Evolutionary conservation across 108 stramenopile genomes (phyloP), one percentile per base, ranked within the genome.

Genomic region (Skeletonema costatum): DNA sequence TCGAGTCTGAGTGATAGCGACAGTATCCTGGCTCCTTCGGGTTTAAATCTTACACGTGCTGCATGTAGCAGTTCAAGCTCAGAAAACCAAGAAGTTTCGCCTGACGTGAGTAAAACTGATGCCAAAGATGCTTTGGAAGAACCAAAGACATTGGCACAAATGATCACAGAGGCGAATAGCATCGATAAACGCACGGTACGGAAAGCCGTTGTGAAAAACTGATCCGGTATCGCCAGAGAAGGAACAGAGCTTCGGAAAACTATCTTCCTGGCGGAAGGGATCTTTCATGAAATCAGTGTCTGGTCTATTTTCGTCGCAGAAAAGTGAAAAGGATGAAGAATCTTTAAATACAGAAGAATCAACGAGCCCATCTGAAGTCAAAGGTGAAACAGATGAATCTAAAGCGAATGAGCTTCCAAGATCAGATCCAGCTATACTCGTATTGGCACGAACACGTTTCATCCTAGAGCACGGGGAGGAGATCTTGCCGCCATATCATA

Each of bases 401-500:
- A 25, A 10, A 46, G 3, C 70, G 11, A 50, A 33, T 21, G 73
- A 74, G 30, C 78, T 82, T 19, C 77, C 82, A 2, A 80, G 81
- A 60, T 89, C 84, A 60, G 85, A 86, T 60, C 82, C 85, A 38
- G 16, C 74, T n/a, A 32, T 51, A 5, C 65, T 87, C 19, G 86
- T 89, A 8, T 74, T 86, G 31, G 78, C 81, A 29, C 81, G 88
- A 12, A 86, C 84, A 30, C 53, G 69, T 44, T 89, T 87, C 46
- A 60, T 89, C 41, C 32, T 87, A 17, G 76, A 86, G 21, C 82
- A 84, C 35, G 78, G 79, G 3, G 68, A 80, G 41, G 71, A 76
- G 25, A 58, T 82, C 56, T 68, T 92, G 21, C 87, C 91, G 0
- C 85, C 87, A 1, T 92, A 94, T 76, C 87, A 91, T 59, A 82